Conservation (phyloP, 2,329 filamentous ascomycete species). For the Truncatella angustata region DNA sequence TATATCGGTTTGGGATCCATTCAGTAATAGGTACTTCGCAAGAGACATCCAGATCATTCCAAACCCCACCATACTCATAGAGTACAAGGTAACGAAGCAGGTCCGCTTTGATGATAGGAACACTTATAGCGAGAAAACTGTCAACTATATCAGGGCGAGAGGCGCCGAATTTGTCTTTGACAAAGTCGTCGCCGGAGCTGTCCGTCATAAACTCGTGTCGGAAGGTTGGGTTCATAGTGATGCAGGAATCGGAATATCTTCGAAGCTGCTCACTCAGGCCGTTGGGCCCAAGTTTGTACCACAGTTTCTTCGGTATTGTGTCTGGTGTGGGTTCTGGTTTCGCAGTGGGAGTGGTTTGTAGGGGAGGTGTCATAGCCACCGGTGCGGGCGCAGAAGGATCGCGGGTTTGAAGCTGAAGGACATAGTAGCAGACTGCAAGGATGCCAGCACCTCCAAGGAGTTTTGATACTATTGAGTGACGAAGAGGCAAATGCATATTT, state of each 20-base stretch:
- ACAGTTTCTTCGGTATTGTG: neutral
- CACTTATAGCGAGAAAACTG: conserved; percentile 28
- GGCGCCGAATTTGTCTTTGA: conserved; percentile 23
- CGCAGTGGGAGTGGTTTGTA: too few relatives aligned
- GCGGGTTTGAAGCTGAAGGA: too few relatives aligned
- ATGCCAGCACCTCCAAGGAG: too few relatives aligned
- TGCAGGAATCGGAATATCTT: conserved; percentile 18
- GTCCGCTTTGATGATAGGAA: conserved; percentile 39
- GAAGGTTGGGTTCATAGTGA: conserved; percentile 26
- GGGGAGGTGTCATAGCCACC: too few relatives aligned
- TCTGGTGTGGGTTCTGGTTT: neutral
- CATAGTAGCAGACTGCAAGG: too few relatives aligned
- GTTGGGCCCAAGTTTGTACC: conserved; percentile 6
- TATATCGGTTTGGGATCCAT: conserved; percentile 34
- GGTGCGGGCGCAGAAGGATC: too few relatives aligned
- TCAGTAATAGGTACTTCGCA: conserved; percentile 30
- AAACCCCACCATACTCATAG: conserved; percentile 38
- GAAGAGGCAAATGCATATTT: too few relatives aligned
- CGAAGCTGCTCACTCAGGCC: conserved; percentile 6
- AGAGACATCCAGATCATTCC: conserved; percentile 38
- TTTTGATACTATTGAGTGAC: too few relatives aligned
- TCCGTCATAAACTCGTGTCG: neutral
- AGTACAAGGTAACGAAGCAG: conserved; percentile 41
- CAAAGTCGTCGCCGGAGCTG: neutral
- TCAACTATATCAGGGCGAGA: conserved; percentile 35